These are phyloP conservation scores for Salix viminalis DNA, from an alignment of 345 rosid species.

Conservation along the genomic window DNA sequence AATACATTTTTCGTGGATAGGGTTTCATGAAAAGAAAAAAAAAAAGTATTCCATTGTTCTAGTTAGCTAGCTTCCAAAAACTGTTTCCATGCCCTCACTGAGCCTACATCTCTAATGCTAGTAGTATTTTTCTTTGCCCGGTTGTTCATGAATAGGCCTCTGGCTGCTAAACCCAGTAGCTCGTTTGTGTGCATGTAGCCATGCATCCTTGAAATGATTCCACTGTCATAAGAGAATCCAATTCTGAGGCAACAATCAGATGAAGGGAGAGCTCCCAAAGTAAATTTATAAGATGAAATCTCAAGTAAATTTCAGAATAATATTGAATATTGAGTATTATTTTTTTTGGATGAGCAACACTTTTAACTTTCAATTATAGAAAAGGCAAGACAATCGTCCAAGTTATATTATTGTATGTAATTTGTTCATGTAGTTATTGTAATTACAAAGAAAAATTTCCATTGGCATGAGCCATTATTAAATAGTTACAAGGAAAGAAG, in stretches of 20 bases:
- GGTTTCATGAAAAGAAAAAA: too few relatives aligned
- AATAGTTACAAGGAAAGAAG: background rate
- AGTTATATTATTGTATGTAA: too few relatives aligned
- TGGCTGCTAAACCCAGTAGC: slow-evolving; percentile 78
- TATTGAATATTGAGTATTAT: too few relatives aligned
- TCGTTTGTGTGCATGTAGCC: slow-evolving; percentile 51
- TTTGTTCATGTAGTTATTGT: too few relatives aligned
- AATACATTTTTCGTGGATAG: too few relatives aligned
- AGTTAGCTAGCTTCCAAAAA: slow-evolving; percentile 20
- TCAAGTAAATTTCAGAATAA: too few relatives aligned
- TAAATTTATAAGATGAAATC: too few relatives aligned
- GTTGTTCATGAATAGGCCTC: slow-evolving; percentile 45
- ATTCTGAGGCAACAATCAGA: slow-evolving; percentile 20
- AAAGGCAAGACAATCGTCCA: too few relatives aligned
- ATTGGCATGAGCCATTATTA: too few relatives aligned
- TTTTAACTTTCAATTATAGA: too few relatives aligned
- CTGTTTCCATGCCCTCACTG: slow-evolving; percentile 63
- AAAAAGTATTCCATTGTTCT: background rate
- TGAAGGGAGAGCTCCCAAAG: slow-evolving; percentile 2
- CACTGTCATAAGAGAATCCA: slow-evolving; percentile 34
- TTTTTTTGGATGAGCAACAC: too few relatives aligned
- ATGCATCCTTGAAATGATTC: slow-evolving; percentile 41
- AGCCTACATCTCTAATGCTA: slow-evolving; percentile 14
- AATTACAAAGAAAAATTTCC: too few relatives aligned
- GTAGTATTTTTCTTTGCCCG: slow-evolving; percentile 11